These are phyloP conservation scores for Phaeosphaeria sp. DNA, from an alignment of 2,329 filamentous ascomycete genomes.

Conservation along the genomic window DNA sequence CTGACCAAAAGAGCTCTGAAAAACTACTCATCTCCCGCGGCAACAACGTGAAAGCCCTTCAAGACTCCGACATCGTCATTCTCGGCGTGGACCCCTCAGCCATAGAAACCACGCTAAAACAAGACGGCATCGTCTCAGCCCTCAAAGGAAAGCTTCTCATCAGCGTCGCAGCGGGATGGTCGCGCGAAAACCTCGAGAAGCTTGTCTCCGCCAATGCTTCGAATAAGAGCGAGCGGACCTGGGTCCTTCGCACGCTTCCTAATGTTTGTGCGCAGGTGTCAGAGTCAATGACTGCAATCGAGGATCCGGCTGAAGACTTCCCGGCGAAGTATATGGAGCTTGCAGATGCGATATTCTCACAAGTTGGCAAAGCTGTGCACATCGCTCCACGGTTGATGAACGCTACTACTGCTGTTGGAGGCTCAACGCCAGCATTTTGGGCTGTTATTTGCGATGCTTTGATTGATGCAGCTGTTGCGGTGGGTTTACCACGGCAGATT, in stretches of 20 bases:
- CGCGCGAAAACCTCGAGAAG: constrained; percentile 31
- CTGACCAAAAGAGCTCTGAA: constrained; percentile 27
- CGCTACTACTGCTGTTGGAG: constrained; percentile 36
- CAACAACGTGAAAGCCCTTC: constrained; percentile 45
- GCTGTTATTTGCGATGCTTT: constrained; percentile 41
- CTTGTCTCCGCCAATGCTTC: constrained; percentile 18
- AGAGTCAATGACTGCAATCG: constrained; percentile 49
- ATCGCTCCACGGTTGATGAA: constrained; percentile 32
- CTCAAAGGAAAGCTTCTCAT: constrained; percentile 57
- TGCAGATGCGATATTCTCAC: constrained; percentile 29
- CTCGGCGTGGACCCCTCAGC: constrained; percentile 57
- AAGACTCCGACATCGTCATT: constrained; percentile 52
- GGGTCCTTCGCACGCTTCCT: constrained; percentile 52
- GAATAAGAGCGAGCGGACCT: constrained; percentile 25
- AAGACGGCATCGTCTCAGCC: constrained; percentile 48
- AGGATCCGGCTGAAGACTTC: constrained; percentile 26
- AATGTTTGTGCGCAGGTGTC: constrained; percentile 55
- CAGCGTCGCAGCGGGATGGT: constrained; percentile 61
- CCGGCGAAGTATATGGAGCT: constrained; percentile 20
- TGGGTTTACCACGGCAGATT: constrained; percentile 29
- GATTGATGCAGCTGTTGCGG: constrained; percentile 39
- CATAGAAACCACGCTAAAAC: constrained; percentile 47
- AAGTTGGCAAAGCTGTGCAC: constrained; percentile 29
- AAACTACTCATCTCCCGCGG: constrained; percentile 44
- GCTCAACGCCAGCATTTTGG: constrained; percentile 42